Evolutionary conservation across 306 rosid species (phyloP).

Genomic region (Prunus dulcis): DNA sequence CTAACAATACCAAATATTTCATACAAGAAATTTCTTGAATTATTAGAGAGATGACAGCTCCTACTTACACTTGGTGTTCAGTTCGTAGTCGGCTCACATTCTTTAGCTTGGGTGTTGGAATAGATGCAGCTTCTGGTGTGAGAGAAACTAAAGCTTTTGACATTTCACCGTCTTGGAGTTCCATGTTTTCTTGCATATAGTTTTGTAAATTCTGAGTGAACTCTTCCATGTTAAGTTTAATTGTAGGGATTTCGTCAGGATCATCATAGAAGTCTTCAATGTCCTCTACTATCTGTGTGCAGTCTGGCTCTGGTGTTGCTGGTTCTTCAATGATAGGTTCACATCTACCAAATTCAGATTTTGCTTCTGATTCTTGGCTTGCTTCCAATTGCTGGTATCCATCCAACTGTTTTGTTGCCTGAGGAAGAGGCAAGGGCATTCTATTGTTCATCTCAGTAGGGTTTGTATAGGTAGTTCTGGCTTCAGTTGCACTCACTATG

Average conservation of each 20-base stretch:
- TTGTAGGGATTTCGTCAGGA: slow-evolving; percentile 75
- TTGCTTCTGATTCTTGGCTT: slow-evolving; percentile 35
- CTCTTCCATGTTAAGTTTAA: slow-evolving; percentile 71
- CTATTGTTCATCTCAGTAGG: slow-evolving; percentile 34
- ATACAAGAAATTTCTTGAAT: slow-evolving; percentile 16
- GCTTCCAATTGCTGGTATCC: slow-evolving; percentile 44
- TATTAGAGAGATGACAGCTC: slow-evolving; percentile 19
- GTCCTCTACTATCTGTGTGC: slow-evolving; percentile 45
- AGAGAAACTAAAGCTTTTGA: slow-evolving; percentile 87
- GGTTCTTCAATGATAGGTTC: slow-evolving; percentile 98
- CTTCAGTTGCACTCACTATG: slow-evolving; percentile 50
- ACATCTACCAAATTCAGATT: slow-evolving; percentile 35
- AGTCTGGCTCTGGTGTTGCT: slow-evolving; percentile 81
- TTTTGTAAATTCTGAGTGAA: slow-evolving; percentile 79
- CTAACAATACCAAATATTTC: slow-evolving; percentile 1
- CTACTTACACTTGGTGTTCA: slow-evolving; percentile 94
- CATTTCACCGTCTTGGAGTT: slow-evolving; percentile 83
- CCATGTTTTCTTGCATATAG: slow-evolving; percentile 84
- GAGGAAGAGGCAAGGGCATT: slow-evolving; percentile 59
- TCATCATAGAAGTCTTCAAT: slow-evolving; percentile 79
- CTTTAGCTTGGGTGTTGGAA: slow-evolving; percentile 89
- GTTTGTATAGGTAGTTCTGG: slow-evolving; percentile 34
- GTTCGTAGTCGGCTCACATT: slow-evolving; percentile 83
- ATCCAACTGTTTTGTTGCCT: slow-evolving; percentile 37
- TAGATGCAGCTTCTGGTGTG: slow-evolving; percentile 70